These are phyloP conservation scores for Metschnikowia matae DNA, from an alignment of 805 yeast species.

Conservation along the genomic window DNA sequence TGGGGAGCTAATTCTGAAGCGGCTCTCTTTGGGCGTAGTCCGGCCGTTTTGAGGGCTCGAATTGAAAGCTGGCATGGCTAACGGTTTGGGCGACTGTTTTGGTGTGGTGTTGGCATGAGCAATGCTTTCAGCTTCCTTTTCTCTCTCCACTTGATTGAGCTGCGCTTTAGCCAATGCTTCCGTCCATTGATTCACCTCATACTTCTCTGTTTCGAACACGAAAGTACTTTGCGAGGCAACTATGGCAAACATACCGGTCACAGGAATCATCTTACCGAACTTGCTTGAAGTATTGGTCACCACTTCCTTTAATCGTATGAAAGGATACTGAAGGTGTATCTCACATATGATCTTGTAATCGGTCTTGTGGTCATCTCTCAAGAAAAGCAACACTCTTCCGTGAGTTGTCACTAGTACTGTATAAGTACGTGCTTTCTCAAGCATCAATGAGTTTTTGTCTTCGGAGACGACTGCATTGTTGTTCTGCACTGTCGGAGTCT, in stretches of 20 bases:
- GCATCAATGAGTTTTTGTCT: constrained; percentile 7
- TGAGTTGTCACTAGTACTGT: constrained; percentile 55
- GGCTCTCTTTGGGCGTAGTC: neutral
- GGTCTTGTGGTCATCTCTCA: constrained; percentile 36
- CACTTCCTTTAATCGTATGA: constrained; percentile 57
- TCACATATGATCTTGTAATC: constrained; percentile 49
- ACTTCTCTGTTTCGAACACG: constrained; percentile 51
- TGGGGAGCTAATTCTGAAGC: neutral
- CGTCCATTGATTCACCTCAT: constrained; percentile 51
- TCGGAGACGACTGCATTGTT: constrained; percentile 3
- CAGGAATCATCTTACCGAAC: constrained; percentile 30
- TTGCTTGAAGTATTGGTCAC: constrained; percentile 32
- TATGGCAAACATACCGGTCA: constrained; percentile 51
- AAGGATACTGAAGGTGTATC: constrained; percentile 49
- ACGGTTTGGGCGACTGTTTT: constrained; percentile 7
- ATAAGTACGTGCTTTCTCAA: constrained; percentile 43
- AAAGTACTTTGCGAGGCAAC: constrained; percentile 53
- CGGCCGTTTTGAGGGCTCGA: neutral
- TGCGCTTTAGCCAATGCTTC: constrained; percentile 20
- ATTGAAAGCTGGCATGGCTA: constrained; percentile 11
- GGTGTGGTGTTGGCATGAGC: neutral
- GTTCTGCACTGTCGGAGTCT: constrained; percentile 1
- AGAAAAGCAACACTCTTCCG: constrained; percentile 60
- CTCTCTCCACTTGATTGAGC: constrained; percentile 21
- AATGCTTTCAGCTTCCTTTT: constrained; percentile 7